Conservation (phyloP, 768 basidiomycete species). For the Coprinellus aureogranulatus region DNA sequence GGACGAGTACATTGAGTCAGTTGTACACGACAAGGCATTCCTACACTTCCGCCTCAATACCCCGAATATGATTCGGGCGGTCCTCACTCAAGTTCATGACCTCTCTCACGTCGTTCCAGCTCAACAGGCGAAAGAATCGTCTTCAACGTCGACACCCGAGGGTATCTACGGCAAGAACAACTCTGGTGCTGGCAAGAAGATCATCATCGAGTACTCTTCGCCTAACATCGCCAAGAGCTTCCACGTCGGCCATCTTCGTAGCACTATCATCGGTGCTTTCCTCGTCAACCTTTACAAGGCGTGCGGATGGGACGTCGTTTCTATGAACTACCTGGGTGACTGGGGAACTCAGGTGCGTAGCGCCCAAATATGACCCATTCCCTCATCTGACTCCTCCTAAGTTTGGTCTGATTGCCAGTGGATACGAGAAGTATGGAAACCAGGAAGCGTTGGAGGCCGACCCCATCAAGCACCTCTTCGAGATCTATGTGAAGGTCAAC, state of each 20-base stretch:
- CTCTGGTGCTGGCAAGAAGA: constrained; percentile 74
- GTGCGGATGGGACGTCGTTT: constrained; percentile 89
- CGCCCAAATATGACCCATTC: neutral
- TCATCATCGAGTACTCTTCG: constrained; percentile 89
- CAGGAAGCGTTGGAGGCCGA: constrained; percentile 80
- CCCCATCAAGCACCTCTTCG: constrained; percentile 91
- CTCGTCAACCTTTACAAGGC: constrained; percentile 86
- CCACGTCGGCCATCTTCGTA: constrained; percentile 94
- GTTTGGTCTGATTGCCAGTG: constrained; percentile 87
- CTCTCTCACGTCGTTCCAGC: constrained; percentile 63
- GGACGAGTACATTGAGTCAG: constrained; percentile 72
- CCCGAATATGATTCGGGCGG: constrained; percentile 56
- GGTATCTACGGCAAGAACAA: constrained; percentile 75
- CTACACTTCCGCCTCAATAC: constrained; percentile 77
- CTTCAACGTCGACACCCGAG: constrained; percentile 19
- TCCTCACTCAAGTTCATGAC: constrained; percentile 73
- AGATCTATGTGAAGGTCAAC: constrained; percentile 94
- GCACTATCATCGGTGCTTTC: constrained; percentile 99
- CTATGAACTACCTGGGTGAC: constrained; percentile 94
- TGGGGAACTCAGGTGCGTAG: constrained; percentile 91
- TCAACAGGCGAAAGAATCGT: neutral
- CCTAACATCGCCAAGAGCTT: constrained; percentile 98
- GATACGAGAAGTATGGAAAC: constrained; percentile 89
- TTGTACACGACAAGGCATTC: constrained; percentile 73
- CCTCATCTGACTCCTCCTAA: constrained; percentile 24